phyloP scores from a whole-genome alignment of 2,329 filamentous ascomycete species.

The Alternaria atra region DNA sequence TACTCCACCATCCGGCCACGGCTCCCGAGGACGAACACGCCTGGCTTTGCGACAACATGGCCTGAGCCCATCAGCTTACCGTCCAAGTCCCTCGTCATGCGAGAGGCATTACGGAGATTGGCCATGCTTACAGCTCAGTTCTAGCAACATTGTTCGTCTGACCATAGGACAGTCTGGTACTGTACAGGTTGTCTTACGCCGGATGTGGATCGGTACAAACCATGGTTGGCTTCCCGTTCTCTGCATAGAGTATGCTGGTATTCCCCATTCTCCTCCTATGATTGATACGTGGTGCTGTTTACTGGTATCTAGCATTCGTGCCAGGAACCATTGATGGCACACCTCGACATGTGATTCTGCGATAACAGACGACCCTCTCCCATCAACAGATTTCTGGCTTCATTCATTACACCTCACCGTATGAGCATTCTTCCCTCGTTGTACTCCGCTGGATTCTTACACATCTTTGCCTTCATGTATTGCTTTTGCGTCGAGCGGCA shows the following conservation, averaged over 20 bases:
- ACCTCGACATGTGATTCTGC: conserved; percentile 8
- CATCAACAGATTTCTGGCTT: conserved; percentile 1
- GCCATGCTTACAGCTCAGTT: conserved; percentile 18
- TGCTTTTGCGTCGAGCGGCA: neutral
- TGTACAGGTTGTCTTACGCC: conserved; percentile 20
- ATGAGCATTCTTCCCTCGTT: neutral
- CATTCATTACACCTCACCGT: neutral
- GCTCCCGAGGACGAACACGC: conserved; percentile 23
- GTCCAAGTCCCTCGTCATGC: conserved; percentile 4
- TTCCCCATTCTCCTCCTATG: conserved; percentile 32
- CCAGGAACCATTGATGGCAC: conserved; percentile 7
- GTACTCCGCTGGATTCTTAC: neutral
- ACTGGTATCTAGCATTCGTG: conserved; percentile 33
- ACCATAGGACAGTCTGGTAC: conserved; percentile 8
- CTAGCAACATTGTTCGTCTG: conserved; percentile 14
- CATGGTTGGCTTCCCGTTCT: conserved; percentile 31
- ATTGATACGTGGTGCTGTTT: conserved; percentile 37
- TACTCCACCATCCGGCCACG: conserved; percentile 25
- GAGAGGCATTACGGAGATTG: conserved; percentile 12
- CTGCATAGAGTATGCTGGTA: conserved; percentile 34
- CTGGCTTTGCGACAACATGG: conserved; percentile 20
- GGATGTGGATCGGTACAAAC: conserved; percentile 28
- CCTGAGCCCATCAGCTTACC: conserved; percentile 10
- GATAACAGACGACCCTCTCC: neutral
- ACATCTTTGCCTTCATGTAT: conserved; percentile 1